These are phyloP conservation scores for Blastobotrys malaysiensis DNA, from an alignment of 1,139 yeast genomes.

Conservation along the genomic window DNA sequence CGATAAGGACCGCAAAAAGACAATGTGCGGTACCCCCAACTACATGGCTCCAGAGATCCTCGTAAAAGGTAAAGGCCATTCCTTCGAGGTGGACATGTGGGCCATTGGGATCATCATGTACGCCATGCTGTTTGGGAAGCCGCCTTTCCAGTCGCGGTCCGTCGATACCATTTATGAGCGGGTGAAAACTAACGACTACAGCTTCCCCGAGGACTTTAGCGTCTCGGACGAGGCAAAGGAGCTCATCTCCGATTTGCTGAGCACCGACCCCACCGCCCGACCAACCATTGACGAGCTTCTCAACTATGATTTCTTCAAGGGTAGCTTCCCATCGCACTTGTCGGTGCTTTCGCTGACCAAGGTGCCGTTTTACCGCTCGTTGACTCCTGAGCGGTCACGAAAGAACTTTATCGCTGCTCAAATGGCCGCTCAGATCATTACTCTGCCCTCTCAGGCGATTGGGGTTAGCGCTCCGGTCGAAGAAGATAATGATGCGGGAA, in stretches of 20 bases:
- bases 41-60: constrained; percentile 97
- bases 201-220: constrained; percentile 69
- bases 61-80: constrained; percentile 82
- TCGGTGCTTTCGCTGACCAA: constrained; percentile 58
- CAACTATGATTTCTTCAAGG: constrained; percentile 66
- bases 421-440: constrained; percentile 38
- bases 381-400: constrained; percentile 58
- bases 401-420: constrained; percentile 51
- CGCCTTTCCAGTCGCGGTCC: constrained; percentile 96
- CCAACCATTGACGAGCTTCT: constrained; percentile 77
- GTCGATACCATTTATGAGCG: constrained; percentile 89
- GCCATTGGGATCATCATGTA: constrained; percentile 95
- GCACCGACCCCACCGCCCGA: constrained; percentile 73
- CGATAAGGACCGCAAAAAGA: constrained; percentile 69
- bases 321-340: constrained; percentile 64
- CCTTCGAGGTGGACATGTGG: constrained; percentile 95
- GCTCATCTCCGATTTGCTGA: constrained; percentile 66
- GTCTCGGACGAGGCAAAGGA: constrained; percentile 67
- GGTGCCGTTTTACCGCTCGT: constrained; percentile 52
- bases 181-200: constrained; percentile 76
- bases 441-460: constrained; percentile 7
- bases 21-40: constrained; percentile 97
- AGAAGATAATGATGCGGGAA: constrained; percentile 4
- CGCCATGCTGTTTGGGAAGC: constrained; percentile 85
- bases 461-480: constrained; percentile 4